Conservation (phyloP, 768 basidiomycete species). For the Ramaria rubella region DNA sequence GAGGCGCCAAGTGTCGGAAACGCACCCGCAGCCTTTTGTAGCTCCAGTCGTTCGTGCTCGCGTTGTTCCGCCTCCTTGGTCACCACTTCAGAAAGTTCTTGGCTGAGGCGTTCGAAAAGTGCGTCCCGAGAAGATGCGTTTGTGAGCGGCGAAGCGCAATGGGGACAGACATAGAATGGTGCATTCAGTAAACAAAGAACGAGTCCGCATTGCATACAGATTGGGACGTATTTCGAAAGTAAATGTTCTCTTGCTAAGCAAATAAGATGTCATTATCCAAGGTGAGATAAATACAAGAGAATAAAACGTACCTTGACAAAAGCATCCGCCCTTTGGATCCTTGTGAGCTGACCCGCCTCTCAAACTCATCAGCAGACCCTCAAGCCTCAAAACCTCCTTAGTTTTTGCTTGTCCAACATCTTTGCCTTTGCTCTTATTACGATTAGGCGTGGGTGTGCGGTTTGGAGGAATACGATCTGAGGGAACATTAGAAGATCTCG, state of each 20-base stretch:
- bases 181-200: constrained; percentile 54
- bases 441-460: constrained; percentile 18
- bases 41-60: constrained; percentile 41
- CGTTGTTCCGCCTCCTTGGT: constrained; percentile 44
- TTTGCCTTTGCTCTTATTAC: constrained; percentile 31
- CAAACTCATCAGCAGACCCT: constrained; percentile 39
- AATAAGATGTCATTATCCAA: not conserved
- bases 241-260: constrained; percentile 47
- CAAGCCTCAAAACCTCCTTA: constrained; percentile 41
- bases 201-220: constrained; percentile 55
- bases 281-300: no score
- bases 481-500: constrained; percentile 1
- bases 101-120: constrained; percentile 39
- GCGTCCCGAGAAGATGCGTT: constrained; percentile 25
- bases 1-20: constrained; percentile 47
- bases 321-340: constrained; percentile 62
- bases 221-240: constrained; percentile 49
- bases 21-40: constrained; percentile 46
- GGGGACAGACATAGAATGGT: constrained; percentile 50
- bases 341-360: constrained; percentile 25
- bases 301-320: constrained; percentile 61
- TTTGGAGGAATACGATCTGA: constrained; percentile 15
- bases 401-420: constrained; percentile 36
- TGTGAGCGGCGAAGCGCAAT: constrained; percentile 40
- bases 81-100: constrained; percentile 37